phyloP scores from a whole-genome alignment of 2,329 filamentous ascomycete genomes.

The Dothiorella sarmentorum region DNA sequence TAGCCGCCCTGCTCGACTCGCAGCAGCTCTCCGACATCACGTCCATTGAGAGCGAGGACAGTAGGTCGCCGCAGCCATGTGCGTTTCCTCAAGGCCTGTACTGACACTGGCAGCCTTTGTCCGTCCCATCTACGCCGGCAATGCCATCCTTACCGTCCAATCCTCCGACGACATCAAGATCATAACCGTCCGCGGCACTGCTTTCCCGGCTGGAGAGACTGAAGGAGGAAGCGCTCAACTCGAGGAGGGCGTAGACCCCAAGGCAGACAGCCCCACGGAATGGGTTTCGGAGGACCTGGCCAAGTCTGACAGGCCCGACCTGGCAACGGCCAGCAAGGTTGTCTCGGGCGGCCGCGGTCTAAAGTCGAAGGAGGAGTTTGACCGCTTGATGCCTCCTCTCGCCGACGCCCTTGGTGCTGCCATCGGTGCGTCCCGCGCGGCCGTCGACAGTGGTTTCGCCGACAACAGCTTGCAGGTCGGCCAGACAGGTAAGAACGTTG shows the following conservation, averaged over 20 bases:
- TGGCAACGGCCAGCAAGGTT: constrained; percentile 82
- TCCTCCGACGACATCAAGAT: constrained; percentile 82
- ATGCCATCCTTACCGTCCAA: constrained; percentile 94
- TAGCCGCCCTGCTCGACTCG: constrained; percentile 84
- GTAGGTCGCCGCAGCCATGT: constrained; percentile 32
- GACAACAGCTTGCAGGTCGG: constrained; percentile 98
- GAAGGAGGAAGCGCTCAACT: constrained; percentile 72
- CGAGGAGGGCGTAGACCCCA: constrained; percentile 80
- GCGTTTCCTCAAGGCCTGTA: constrained; percentile 12
- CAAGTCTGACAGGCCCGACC: constrained; percentile 89
- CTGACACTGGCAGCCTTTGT: constrained; percentile 63
- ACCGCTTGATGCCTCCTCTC: constrained; percentile 84
- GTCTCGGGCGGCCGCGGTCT: constrained; percentile 92
- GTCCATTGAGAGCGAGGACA: constrained; percentile 81
- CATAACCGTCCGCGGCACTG: constrained; percentile 88
- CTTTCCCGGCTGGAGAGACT: constrained; percentile 72
- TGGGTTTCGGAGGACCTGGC: constrained; percentile 94
- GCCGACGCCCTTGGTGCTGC: constrained; percentile 93
- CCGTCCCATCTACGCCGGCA: constrained; percentile 94
- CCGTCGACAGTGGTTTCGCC: constrained; percentile 94
- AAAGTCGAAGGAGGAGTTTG: constrained; percentile 98
- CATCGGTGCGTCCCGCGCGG: constrained; percentile 89
- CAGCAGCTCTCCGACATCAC: constrained; percentile 95
- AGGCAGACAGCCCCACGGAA: constrained; percentile 68
- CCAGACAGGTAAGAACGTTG: constrained; percentile 98